Base-by-base conservation (phyloP, 495 filamentous ascomycete genomes). In the Glarea lozoyensis region DNA sequence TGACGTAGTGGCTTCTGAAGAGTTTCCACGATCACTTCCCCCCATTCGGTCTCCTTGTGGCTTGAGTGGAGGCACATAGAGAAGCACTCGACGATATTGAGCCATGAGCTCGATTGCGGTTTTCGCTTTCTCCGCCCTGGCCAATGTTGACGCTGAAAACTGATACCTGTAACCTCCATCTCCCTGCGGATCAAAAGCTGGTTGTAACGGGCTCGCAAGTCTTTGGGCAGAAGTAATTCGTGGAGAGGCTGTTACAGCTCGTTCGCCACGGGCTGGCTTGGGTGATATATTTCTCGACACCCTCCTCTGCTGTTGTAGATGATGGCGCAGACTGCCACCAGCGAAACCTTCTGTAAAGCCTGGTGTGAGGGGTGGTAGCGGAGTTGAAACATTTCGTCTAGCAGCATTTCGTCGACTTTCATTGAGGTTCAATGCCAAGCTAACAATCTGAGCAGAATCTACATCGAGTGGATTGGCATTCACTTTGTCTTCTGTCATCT, bases 371-470 rank as follows among this genome's bases (percentile, higher is more conserved):
- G 75, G 71, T 15, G 73, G 68, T 0, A 70, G 56, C 13, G 69
- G 68, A 18, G 53, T 64, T 13, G 78, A 73, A 3, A 71, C 55
- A 34, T 69, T 66, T 36, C 79, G 66, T 38, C 70, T 64, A 19
- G 73, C 65, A 15, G 75, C 75, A 27, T 81, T 70, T 42, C 78
- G 73, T 40, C 88, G 71, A 23, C 85, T 88, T 56, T 94, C 86
- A 64, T 84, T 94, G 37, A 96, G 62, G 54, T 82, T 90, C 56
- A 96, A 63, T 1, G 89, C 89, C 60, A 96, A 80, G 53, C 84
- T 88, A 27, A 96, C 86, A 45, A 96, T 89, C 59, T 94, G 84
- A 15, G 84, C 70, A 16, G 86, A 79, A 51, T 96, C 87, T 13
- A 75, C 64, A 60, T 88, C 83, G 10, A 84, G 46, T 10, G 24